These are phyloP conservation scores for Didymella exigua DNA, from an alignment of 2,329 filamentous ascomycete genomes.

Conservation along the genomic window DNA sequence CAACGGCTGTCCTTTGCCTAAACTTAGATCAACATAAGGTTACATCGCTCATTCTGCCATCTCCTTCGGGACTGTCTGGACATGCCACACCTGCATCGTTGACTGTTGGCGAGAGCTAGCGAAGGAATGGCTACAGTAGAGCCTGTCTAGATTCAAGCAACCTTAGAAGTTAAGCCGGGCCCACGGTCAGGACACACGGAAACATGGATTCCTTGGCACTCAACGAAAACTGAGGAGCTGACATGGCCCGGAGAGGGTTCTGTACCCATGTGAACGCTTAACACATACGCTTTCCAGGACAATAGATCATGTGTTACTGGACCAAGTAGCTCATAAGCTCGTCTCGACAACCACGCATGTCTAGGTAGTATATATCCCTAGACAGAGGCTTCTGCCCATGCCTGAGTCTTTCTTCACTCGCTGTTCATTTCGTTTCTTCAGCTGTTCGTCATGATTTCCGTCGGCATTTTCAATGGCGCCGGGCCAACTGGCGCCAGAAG, in stretches of 20 bases:
- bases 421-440: slow-evolving; percentile 9
- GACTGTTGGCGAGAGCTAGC: slow-evolving; percentile 1
- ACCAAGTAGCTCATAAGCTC: slow-evolving; percentile 7
- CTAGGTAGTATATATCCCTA: slow-evolving; percentile 10
- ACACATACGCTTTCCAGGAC: slow-evolving; percentile 7
- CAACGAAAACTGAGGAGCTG: slow-evolving; percentile 4
- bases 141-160: slow-evolving; percentile 1
- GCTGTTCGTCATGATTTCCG: slow-evolving; percentile 7
- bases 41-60: background rate
- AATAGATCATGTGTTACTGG: slow-evolving; percentile 8
- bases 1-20: too few species aligned
- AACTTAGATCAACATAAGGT: too few species aligned
- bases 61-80: slow-evolving; percentile 1
- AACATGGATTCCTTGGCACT: slow-evolving; percentile 6
- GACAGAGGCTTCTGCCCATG: slow-evolving; percentile 1
- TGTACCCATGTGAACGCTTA: slow-evolving; percentile 8
- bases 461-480: slow-evolving; percentile 7
- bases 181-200: slow-evolving; percentile 2
- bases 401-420: slow-evolving; percentile 10
- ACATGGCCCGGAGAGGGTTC: slow-evolving; percentile 11
- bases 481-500: slow-evolving; percentile 4
- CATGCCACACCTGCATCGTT: background rate
- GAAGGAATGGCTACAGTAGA: slow-evolving; percentile 3
- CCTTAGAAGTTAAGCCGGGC: background rate
- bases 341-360: slow-evolving; percentile 4